Evolutionary conservation across 345 rosid genomes (phyloP), one percentile per base, ranked within the genome.

Genomic region (Hibiscus tridactylites): DNA sequence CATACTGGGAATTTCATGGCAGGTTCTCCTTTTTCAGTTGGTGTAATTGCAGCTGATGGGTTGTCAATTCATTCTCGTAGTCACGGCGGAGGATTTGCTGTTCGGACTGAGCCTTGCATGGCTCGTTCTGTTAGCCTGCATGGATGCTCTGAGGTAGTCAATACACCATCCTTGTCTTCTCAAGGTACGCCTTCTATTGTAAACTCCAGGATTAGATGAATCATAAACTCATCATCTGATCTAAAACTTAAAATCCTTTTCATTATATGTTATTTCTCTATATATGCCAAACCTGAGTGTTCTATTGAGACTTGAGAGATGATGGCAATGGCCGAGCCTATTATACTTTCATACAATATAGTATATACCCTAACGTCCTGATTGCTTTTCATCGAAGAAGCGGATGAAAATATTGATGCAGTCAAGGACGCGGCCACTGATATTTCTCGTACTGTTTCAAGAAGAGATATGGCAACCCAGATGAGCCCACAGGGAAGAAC

Each of bases 391-490:
- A 73, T 70, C 61, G 47, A 82, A 81, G 70, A 65, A 72, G 31
- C 83, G 83, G 98, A 83, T 77, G 84, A 69, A 72, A 88, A 83
- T 17, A 67, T 71, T 73, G 83, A 80, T 21, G 82, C 76, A 44
- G 72, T 71, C 33, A 86, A 82, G 80, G 90, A 90, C 84, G 85
- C 83, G 28, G 87, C 83, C 49, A 79, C 79, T 16, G 85, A 88
- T 79, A 74, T 91, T 69, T 82, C 85, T 54, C 79, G 77, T 58
- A 85, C 82, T 80, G 85, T 81, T 66, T 91, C 99, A 72, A 88
- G 91, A 82, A 90, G 99, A 82, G 99, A 95, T 78, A 89, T 88
- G 89, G 99, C 97, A 5, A 95, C 99, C 9, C 97, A 91, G 70
- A 95, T 95, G 99, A 91, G 99, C 59, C 99, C 96, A 16, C 88